phyloP scores from a whole-genome alignment of 805 yeast genomes.

The Schizosaccharomyces japonicus region DNA sequence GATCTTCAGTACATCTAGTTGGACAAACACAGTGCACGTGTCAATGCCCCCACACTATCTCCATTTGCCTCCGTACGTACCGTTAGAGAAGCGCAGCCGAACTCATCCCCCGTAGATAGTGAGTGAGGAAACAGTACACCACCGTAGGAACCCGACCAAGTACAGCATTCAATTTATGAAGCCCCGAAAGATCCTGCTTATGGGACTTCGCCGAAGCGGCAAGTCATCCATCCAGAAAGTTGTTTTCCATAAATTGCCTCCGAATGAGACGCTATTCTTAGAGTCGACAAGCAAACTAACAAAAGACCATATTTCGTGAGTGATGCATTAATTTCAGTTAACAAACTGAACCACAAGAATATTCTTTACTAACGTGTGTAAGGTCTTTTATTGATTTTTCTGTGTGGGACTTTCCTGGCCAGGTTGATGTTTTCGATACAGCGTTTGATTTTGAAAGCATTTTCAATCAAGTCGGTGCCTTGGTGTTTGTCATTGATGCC shows the following conservation, averaged over 20 bases:
- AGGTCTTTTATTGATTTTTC: conserved; percentile 58
- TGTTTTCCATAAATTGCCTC: conserved; percentile 89
- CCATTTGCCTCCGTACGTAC: too few relatives aligned
- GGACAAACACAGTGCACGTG: too few relatives aligned
- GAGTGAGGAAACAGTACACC: too few relatives aligned
- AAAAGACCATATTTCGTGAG: conserved; percentile 41
- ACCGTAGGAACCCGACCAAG: too few relatives aligned
- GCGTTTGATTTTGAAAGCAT: conserved; percentile 53
- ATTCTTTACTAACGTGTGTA: not conserved
- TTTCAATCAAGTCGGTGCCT: conserved; percentile 64
- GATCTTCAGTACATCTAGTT: too few relatives aligned
- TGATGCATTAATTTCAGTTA: not conserved
- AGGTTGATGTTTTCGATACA: conserved; percentile 69
- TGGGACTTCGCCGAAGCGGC: conserved; percentile 24
- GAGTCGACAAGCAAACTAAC: conserved; percentile 82
- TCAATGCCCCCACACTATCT: too few relatives aligned
- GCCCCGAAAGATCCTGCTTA: not conserved
- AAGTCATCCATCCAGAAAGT: conserved; percentile 90
- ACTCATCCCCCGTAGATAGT: too few relatives aligned
- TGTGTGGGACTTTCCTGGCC: conserved; percentile 90
- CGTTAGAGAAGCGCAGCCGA: too few relatives aligned
- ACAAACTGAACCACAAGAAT: too few relatives aligned
- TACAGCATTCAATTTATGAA: not conserved
- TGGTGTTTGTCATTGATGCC: conserved; percentile 82
- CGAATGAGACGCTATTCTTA: conserved; percentile 70